These are phyloP conservation scores for Lichenothelia convexa DNA, from an alignment of 495 filamentous ascomycete species.

Conservation along the genomic window DNA sequence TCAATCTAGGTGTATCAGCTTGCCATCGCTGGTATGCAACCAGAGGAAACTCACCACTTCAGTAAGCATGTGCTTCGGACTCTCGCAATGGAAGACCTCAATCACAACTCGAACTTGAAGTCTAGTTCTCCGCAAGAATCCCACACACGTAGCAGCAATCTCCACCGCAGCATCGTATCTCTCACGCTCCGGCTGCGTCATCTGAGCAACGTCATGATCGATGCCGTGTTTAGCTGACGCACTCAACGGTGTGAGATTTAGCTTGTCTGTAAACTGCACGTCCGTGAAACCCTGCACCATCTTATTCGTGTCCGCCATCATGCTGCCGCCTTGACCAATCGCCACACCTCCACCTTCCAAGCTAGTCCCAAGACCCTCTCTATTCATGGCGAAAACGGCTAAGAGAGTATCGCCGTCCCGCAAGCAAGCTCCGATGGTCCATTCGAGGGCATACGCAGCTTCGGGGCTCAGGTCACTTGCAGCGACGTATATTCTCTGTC, in stretches of 20 bases:
- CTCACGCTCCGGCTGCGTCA: conserved; percentile 43
- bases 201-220: conserved; percentile 31
- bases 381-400: conserved; percentile 78
- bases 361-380: conserved; percentile 45
- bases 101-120: conserved; percentile 82
- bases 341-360: conserved; percentile 26
- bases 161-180: conserved; percentile 54
- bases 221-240: conserved; percentile 26
- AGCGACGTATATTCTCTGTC: conserved; percentile 74
- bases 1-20: conserved; percentile 44
- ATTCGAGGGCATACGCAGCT: conserved; percentile 84
- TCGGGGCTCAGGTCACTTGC: conserved; percentile 87
- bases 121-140: conserved; percentile 70
- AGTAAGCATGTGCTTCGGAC: conserved; percentile 39
- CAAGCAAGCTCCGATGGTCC: conserved; percentile 92
- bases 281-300: conserved; percentile 16
- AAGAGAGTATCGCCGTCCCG: conserved; percentile 87
- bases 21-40: background rate
- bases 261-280: conserved; percentile 2
- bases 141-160: conserved; percentile 63
- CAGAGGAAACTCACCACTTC: conserved; percentile 21
- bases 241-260: conserved; percentile 1
- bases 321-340: conserved; percentile 39
- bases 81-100: conserved; percentile 97
- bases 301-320: conserved; percentile 52